Percentiles rank a stretch among this genome's conserved stretches.
phyloP scores from a whole-genome alignment of 2,329 filamentous ascomycete species.

The Trichoderma koningii region DNA sequence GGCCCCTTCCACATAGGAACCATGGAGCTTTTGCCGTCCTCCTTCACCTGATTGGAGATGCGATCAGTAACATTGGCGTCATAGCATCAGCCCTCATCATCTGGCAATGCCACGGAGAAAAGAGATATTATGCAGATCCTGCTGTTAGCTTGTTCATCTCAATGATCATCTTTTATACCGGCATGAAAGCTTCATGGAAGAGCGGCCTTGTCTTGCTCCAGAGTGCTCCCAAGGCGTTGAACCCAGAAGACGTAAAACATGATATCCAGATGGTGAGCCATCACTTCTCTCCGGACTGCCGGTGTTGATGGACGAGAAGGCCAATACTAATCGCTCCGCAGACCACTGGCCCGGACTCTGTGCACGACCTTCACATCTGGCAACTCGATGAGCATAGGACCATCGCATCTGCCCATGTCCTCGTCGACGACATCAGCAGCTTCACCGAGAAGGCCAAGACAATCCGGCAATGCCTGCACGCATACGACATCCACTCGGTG shows the following conservation, averaged over 20 bases:
- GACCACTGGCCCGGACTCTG: slow-evolving; percentile 66
- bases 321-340: slow-evolving; percentile 34
- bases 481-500: slow-evolving; percentile 70
- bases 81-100: slow-evolving; percentile 70
- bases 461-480: slow-evolving; percentile 69
- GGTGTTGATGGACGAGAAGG: background rate
- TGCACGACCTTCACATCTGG: slow-evolving; percentile 77
- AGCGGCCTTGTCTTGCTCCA: slow-evolving; percentile 69
- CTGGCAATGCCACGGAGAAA: slow-evolving; percentile 61
- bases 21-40: slow-evolving; percentile 72
- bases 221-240: slow-evolving; percentile 62
- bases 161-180: slow-evolving; percentile 69
- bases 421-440: slow-evolving; percentile 59
- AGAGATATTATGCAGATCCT: slow-evolving; percentile 71
- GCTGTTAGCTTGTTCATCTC: slow-evolving; percentile 69
- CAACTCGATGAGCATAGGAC: slow-evolving; percentile 69
- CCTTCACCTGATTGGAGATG: slow-evolving; percentile 71
- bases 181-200: slow-evolving; percentile 62
- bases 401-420: slow-evolving; percentile 69
- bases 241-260: slow-evolving; percentile 63
- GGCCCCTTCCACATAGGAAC: slow-evolving; percentile 51
- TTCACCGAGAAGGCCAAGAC: slow-evolving; percentile 64
- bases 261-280: slow-evolving; percentile 63
- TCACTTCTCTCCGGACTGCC: background rate
- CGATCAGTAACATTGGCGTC: slow-evolving; percentile 75